A percentile compares a stretch with the other conserved stretches of the same genome.
Evolutionary conservation across 108 stramenopile species (phyloP).

Genomic region (Tribonema minus): DNA sequence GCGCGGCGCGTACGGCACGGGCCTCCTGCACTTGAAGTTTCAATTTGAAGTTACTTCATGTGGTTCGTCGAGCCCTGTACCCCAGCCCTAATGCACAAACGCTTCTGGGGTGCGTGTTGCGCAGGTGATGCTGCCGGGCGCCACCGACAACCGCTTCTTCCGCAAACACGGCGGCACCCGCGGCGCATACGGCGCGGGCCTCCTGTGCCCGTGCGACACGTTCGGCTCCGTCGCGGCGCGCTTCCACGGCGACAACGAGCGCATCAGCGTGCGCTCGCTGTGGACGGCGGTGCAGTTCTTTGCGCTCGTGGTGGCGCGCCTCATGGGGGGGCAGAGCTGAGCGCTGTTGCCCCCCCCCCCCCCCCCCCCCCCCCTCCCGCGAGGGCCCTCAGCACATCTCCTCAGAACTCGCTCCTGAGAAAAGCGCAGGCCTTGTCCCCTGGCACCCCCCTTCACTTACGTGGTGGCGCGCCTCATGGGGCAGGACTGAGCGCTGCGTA

Average conservation of each 20-base stretch:
- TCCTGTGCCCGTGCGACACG: slow-evolving; percentile 5
- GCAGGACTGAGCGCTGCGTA: too few relatives aligned
- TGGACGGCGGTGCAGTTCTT: slow-evolving; percentile 42
- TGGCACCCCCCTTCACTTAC: too few relatives aligned
- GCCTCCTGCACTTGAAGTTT: slow-evolving; percentile 16
- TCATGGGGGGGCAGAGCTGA: not conserved
- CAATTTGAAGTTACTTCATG: too few relatives aligned
- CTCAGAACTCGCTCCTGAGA: too few relatives aligned
- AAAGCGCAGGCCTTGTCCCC: too few relatives aligned
- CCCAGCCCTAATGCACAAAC: too few relatives aligned
- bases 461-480: too few relatives aligned
- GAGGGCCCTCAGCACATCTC: too few relatives aligned
- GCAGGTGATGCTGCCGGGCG: slow-evolving; percentile 35
- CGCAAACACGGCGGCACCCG: slow-evolving; percentile 19
- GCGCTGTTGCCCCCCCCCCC: not conserved
- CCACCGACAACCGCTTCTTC: slow-evolving; percentile 31
- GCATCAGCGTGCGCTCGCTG: slow-evolving; percentile 13
- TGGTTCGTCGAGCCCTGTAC: too few relatives aligned
- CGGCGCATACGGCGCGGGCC: slow-evolving; percentile 34
- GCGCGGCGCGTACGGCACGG: slow-evolving; percentile 36
- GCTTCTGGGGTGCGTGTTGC: too few relatives aligned
- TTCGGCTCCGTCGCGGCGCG: slow-evolving; percentile 16
- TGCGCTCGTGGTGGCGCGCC: slow-evolving; percentile 9
- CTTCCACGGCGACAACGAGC: slow-evolving; percentile 37
- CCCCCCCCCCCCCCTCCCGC: not conserved